These are phyloP conservation scores for Hypoxylon sp. DNA, from an alignment of 2,329 filamentous ascomycete genomes.

Conservation along the genomic window DNA sequence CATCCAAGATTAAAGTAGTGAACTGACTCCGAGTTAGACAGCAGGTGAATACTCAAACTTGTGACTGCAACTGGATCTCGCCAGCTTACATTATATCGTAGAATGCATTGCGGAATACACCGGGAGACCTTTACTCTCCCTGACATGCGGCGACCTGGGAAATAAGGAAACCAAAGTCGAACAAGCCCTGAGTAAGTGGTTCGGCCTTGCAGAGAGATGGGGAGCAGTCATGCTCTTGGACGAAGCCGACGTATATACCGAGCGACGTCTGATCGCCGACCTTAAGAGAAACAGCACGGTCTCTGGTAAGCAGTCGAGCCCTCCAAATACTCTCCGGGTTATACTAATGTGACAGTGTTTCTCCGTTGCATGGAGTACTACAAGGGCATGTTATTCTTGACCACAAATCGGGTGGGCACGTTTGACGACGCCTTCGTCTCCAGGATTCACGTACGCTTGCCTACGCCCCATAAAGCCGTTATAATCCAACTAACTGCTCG, in stretches of 20 bases:
- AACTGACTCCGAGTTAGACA: background rate
- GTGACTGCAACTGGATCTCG: conserved; percentile 10
- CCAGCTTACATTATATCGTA: conserved; percentile 26
- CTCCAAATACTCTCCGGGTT: background rate
- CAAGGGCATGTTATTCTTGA: conserved; percentile 40
- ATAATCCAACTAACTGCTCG: background rate
- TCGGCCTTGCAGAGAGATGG: conserved; percentile 24
- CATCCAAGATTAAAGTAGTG: background rate
- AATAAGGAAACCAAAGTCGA: conserved; percentile 13
- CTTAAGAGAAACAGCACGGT: conserved; percentile 20
- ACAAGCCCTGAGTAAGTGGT: conserved; percentile 12
- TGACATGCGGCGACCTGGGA: conserved; percentile 32
- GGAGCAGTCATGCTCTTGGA: conserved; percentile 20
- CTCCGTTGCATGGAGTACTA: conserved; percentile 39
- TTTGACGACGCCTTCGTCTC: conserved; percentile 51
- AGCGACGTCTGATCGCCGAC: conserved; percentile 12
- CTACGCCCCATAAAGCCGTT: background rate
- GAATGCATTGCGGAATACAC: conserved; percentile 38
- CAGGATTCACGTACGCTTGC: conserved; percentile 40
- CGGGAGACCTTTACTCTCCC: conserved; percentile 36
- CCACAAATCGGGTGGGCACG: conserved; percentile 44
- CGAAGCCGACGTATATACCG: conserved; percentile 19
- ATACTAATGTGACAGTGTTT: conserved; percentile 24
- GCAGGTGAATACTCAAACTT: background rate
- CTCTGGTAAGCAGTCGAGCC: conserved; percentile 4